Base-by-base conservation (phyloP, 345 rosid species). In the Microthlaspi erraticum region DNA sequence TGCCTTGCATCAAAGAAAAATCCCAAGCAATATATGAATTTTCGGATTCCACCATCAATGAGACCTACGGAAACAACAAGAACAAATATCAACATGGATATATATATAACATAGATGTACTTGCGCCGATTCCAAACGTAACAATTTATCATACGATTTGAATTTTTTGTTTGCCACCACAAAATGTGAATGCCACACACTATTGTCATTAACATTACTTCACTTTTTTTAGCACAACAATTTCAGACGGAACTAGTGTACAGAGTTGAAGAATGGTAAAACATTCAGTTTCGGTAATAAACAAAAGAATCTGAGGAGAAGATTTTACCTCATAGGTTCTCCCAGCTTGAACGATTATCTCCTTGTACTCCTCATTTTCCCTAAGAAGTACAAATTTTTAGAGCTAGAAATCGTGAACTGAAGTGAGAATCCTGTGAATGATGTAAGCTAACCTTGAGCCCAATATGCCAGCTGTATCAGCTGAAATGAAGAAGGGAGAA, bases 11-110 rank as follows among this genome's bases (percentile, higher is more conserved):
- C 81, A 93, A 46, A 58, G 87, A 83, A 82, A 91, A 93, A 82
- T 93, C 97, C 98, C 98, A 93, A 68, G 96, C 98, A 73, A 93
- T 85, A 72, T 89, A 93, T 0, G 98, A 93, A 81, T 93, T 93
- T 66, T 89, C 72, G 1, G 97, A 82, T 56, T 93, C 98, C 85
- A 91, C 98, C 5, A 68, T 59, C 79, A 93, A 70, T n/a, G 85
- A 84, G 57, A 93, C 87, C 98, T 91, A 64, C 6, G 73, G 77
- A 77, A 60, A 20, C 20, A 70, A 55, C 23, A 64, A 32, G 45
- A 57, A 31, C 16, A 52, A 60, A 34, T 60, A 66, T 60, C 39
- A 74, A 49, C 59, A 53, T 14, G 6, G 39, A n/a, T n/a, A 48
- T 37, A 48, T 69, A 46, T 34, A 26, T 26, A 26, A 26, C 37